Conservation (phyloP, 495 filamentous ascomycete species). For the Amphirosellinia nigrospora region DNA sequence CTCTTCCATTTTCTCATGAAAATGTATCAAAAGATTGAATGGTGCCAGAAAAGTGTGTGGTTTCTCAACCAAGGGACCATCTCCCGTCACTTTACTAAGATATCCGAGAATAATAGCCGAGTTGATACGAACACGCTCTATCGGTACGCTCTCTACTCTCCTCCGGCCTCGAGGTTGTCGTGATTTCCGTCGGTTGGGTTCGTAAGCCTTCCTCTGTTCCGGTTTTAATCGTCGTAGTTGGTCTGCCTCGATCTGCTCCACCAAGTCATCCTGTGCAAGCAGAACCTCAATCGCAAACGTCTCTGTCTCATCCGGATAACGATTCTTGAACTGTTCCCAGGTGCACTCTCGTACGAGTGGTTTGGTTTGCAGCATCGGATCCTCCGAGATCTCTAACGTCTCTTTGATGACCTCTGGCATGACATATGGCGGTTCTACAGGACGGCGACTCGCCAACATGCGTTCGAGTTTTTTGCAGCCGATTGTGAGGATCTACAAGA, state of each 20-base stretch:
- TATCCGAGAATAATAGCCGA: conserved; percentile 44
- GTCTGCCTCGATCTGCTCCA: conserved; percentile 26
- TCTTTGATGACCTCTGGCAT: neutral
- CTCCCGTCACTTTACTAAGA: conserved; percentile 37
- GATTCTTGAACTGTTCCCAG: conserved; percentile 50
- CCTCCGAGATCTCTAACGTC: conserved; percentile 7
- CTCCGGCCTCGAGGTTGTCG: conserved; percentile 33
- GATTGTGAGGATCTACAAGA: conserved; percentile 25
- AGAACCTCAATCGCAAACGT: conserved; percentile 45
- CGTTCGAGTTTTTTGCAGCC: conserved; percentile 18
- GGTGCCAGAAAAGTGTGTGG: conserved; percentile 47
- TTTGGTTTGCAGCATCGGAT: conserved; percentile 23
- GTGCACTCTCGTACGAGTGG: conserved; percentile 40
- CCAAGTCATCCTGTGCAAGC: conserved; percentile 28
- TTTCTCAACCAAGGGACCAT: conserved; percentile 30
- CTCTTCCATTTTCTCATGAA: conserved; percentile 44
- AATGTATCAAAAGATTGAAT: conserved; percentile 48
- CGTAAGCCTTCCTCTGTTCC: conserved; percentile 26
- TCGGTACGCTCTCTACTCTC: conserved; percentile 30
- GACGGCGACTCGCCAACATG: conserved; percentile 1
- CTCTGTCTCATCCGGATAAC: conserved; percentile 37
- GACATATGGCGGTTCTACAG: neutral
- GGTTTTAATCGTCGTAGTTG: conserved; percentile 22
- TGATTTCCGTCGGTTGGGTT: conserved; percentile 27
- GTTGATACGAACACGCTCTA: conserved; percentile 49